Percentiles rank a stretch among this genome's conserved stretches.
These are phyloP conservation scores for Eucalyptus sp. DNA, from an alignment of 345 rosid genomes.

Conservation along the genomic window DNA sequence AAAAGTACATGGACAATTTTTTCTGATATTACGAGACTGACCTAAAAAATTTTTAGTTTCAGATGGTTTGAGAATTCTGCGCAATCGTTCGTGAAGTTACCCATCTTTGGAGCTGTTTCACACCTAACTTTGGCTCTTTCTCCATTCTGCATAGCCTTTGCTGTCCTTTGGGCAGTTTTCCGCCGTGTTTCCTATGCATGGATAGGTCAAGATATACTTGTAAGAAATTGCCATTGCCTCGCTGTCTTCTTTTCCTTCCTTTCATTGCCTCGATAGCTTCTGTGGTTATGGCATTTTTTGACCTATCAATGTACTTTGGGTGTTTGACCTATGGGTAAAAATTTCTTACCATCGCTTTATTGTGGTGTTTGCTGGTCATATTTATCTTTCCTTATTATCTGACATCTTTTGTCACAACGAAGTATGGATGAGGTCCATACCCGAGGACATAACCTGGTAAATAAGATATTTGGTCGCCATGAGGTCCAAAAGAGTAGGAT, in stretches of 20 bases:
- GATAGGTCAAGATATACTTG: slow-evolving; percentile 99
- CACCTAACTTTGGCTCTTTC: slow-evolving; percentile 76
- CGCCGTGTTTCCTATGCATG: slow-evolving; percentile 67
- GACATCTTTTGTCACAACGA: background rate
- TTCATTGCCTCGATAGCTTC: background rate
- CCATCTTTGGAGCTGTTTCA: slow-evolving; percentile 80
- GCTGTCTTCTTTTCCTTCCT: background rate
- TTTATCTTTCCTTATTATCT: background rate
- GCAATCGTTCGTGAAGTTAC: slow-evolving; percentile 69
- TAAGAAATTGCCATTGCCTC: slow-evolving; percentile 21
- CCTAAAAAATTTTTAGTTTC: slow-evolving; percentile 49
- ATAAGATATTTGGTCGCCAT: background rate
- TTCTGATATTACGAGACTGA: slow-evolving; percentile 12
- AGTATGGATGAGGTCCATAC: background rate
- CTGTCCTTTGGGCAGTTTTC: slow-evolving; percentile 79
- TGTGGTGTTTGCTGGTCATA: background rate
- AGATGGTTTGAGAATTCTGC: slow-evolving; percentile 77
- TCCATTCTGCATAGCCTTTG: slow-evolving; percentile 90
- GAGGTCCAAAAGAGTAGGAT: background rate
- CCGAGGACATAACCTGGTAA: background rate
- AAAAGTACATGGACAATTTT: background rate
- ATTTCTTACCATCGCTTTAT: background rate
- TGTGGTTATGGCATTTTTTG: background rate
- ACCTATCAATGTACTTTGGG: background rate
- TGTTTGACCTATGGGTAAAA: background rate